These are phyloP conservation scores for Rhododendron vialii DNA, from an alignment of 148 eudicot species.

Conservation along the genomic window DNA sequence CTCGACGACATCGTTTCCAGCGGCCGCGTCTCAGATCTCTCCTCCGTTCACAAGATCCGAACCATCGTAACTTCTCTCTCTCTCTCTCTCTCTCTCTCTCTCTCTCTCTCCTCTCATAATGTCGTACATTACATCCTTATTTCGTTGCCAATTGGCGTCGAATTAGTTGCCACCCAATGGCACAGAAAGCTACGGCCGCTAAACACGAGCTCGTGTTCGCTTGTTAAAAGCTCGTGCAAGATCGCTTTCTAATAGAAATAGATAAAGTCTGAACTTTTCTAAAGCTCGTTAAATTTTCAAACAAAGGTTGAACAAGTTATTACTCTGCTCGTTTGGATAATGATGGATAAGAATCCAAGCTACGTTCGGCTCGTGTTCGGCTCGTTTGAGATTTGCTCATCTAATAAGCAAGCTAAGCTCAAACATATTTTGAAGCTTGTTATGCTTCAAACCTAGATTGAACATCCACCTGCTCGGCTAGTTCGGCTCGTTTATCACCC, in stretches of 20 bases:
- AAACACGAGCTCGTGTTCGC: not conserved
- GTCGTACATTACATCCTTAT: not conserved
- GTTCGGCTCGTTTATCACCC: not conserved
- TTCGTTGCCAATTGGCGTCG: not conserved
- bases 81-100: not conserved
- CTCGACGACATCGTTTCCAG: constrained; percentile 65
- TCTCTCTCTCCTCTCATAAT: not conserved
- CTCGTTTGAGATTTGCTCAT: not conserved
- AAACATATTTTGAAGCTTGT: not conserved
- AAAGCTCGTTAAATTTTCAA: not conserved
- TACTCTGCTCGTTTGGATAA: too few relatives aligned
- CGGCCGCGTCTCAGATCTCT: constrained; percentile 56
- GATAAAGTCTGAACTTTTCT: not conserved
- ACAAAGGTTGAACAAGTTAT: too few relatives aligned
- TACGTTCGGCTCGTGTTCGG: not conserved
- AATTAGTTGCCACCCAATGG: not conserved
- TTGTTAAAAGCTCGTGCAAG: not conserved
- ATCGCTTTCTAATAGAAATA: too few relatives aligned
- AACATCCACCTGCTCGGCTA: not conserved
- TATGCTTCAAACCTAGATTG: not conserved
- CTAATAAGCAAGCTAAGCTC: not conserved
- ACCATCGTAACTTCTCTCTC: constrained; percentile 43
- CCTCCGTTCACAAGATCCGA: constrained; percentile 71
- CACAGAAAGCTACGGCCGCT: not conserved
- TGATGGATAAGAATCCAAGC: too few relatives aligned